Conservation (phyloP, 352 stramenopile species). For the Globisporangium rhizosaccharum region DNA sequence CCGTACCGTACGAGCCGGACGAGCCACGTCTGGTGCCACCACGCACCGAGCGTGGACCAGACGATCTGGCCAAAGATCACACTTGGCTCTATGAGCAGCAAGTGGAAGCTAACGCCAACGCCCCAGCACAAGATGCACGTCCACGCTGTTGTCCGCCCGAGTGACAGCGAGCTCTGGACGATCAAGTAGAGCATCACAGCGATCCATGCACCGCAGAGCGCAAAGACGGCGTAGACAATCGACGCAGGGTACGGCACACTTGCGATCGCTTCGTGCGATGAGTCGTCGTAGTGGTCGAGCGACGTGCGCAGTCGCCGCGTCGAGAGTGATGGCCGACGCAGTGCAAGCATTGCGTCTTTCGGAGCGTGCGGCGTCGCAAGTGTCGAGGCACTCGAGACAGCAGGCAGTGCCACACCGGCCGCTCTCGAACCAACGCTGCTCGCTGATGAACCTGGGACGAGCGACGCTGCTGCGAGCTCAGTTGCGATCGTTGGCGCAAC, state of each 20-base stretch:
- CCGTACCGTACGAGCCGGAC: slow-evolving; percentile 37
- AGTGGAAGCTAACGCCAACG: slow-evolving; percentile 39
- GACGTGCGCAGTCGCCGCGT: neutral
- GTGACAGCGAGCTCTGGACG: slow-evolving; percentile 32
- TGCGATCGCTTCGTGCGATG: slow-evolving; percentile 6
- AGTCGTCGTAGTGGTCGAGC: neutral
- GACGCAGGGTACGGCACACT: slow-evolving; percentile 64
- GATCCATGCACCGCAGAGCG: slow-evolving; percentile 35
- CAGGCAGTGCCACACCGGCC: neutral
- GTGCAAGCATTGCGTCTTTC: neutral
- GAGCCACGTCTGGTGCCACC: slow-evolving; percentile 47
- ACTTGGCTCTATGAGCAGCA: slow-evolving; percentile 41
- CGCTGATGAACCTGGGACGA: neutral
- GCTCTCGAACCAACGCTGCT: too few relatives aligned
- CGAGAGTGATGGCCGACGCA: slow-evolving; percentile 9
- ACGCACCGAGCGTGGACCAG: slow-evolving; percentile 40
- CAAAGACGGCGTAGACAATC: slow-evolving; percentile 52
- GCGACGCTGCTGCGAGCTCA: slow-evolving; percentile 28
- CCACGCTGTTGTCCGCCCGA: slow-evolving; percentile 47
- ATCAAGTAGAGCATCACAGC: slow-evolving; percentile 35
- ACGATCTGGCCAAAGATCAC: slow-evolving; percentile 50
- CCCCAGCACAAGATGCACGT: slow-evolving; percentile 44
- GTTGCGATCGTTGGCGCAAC: slow-evolving; percentile 41
- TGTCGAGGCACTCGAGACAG: slow-evolving; percentile 9
- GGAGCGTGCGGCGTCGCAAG: slow-evolving; percentile 1